Evolutionary conservation across 1,139 yeast species (phyloP), one percentile per base, ranked within the genome.

Genomic region (Yarrowia galli): DNA sequence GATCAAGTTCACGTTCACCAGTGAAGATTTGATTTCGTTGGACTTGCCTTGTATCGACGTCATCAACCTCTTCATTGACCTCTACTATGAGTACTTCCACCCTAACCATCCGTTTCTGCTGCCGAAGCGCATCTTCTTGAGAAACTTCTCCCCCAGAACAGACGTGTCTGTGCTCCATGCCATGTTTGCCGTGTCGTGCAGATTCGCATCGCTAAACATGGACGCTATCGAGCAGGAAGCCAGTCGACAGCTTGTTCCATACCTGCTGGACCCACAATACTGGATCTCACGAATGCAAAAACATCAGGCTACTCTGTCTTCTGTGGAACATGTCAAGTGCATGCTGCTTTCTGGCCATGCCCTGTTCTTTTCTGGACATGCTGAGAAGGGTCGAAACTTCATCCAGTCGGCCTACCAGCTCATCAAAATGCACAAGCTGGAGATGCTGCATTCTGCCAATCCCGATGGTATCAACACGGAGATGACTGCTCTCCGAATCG

Each of bases 21-120:
- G 68, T 16, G 65, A 63, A 22, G 72, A 74, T 16, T 71, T 81
- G 12, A 73, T 69, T 16, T 71, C 73, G 46, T 74, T 78, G 68
- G 84, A 82, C 15, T 75, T 86, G 28, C 89, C 89, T 0, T 71
- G 78, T 13, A 79, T 82, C 80, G 73, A 73, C 25, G 75, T 78
- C 0, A 75, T 84, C 9, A 75, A 77, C 56, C 72, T 76, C 15
- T 72, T 84, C 48, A 72, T 86, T 65, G 85, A 85, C 69, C 74
- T 81, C 23, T 86, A 82, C 73, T 86, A 84, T 73, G 78, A 80
- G 56, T 83, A 81, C 72, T 76, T 80, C 53, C 86, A 85, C 67
- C 81, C 84, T 9, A 77, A 79, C 51, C 81, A 83, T 68, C 81
- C 83, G 61, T 73, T 84, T 18, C 74, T 86, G 12, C 84, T 86